Evolutionary conservation across 148 eudicot species (phyloP).

Genomic region (Camellia lanceoleosa): DNA sequence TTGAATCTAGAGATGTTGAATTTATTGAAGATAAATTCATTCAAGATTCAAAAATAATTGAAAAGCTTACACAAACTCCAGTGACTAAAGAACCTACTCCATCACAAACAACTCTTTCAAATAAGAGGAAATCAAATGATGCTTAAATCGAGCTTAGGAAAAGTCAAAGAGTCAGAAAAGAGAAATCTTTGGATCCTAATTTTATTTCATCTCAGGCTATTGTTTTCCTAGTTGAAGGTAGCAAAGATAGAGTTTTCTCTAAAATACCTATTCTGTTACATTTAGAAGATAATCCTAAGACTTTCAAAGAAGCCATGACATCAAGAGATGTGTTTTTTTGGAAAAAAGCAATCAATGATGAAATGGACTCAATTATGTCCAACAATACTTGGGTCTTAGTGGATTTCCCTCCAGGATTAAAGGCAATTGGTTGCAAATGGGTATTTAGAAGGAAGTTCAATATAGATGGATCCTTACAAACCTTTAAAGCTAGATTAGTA

Average conservation of each 20-base stretch:
- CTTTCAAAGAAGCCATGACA: background rate
- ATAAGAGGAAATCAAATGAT: no score
- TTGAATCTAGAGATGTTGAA: background rate
- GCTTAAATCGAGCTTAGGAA: no score
- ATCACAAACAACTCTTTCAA: no score
- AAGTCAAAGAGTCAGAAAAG: no score
- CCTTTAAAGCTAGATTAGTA: background rate
- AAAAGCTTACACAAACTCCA: no score
- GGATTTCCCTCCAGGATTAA: background rate
- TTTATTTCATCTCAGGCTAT: no score
- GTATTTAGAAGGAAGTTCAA: background rate
- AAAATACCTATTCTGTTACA: background rate
- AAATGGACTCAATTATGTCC: background rate
- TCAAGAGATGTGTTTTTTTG: background rate
- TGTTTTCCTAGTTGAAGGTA: no score
- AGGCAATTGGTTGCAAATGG: background rate
- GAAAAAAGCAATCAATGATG: background rate
- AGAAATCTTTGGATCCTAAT: no score
- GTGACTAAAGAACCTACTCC: no score
- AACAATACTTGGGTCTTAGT: background rate
- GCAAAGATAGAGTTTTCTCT: background rate
- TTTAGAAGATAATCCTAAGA: background rate
- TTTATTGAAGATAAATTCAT: background rate
- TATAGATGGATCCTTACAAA: background rate
- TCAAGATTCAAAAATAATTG: no score